Percentiles rank a stretch among this genome's conserved stretches.
These are phyloP conservation scores for Effrenium voratum DNA, from an alignment of 73 alveolate genomes.

Conservation along the genomic window DNA sequence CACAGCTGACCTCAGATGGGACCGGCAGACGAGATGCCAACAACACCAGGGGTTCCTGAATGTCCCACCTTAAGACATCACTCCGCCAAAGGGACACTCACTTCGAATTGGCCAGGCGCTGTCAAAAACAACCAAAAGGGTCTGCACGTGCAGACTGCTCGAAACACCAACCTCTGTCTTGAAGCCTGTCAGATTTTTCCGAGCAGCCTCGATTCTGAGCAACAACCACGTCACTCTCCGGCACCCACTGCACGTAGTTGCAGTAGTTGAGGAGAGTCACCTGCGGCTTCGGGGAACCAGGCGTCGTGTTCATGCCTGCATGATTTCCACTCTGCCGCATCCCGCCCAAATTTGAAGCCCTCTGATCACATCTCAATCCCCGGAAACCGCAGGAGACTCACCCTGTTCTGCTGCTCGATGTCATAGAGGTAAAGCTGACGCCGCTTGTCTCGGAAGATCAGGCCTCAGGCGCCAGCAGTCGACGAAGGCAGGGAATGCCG, in stretches of 20 bases:
- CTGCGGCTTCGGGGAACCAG: slow-evolving; percentile 67
- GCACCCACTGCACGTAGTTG: slow-evolving; percentile 99
- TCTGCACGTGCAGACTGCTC: neutral
- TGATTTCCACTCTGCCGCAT: neutral
- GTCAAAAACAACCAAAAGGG: neutral
- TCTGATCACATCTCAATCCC: neutral
- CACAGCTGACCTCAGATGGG: slow-evolving; percentile 63
- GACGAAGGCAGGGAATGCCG: too few species aligned
- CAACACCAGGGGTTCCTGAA: too few species aligned
- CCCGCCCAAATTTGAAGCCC: neutral
- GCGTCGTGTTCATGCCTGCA: neutral
- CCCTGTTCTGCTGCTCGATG: slow-evolving; percentile 97
- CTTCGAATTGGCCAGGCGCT: neutral
- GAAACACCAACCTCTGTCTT: neutral
- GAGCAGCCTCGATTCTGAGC: slow-evolving; percentile 98
- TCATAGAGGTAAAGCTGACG: slow-evolving; percentile 99
- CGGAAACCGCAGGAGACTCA: neutral
- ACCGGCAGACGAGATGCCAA: too few species aligned
- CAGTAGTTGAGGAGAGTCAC: slow-evolving; percentile 99
- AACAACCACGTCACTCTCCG: slow-evolving; percentile 99
- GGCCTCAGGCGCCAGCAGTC: slow-evolving; percentile 96
- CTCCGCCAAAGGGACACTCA: too few species aligned
- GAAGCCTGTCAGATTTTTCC: neutral
- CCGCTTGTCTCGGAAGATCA: slow-evolving; percentile 99
- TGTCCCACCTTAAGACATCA: too few species aligned